Evolutionary conservation across 805 yeast genomes (phyloP).

Genomic region (Hyphopichia homilentoma): DNA sequence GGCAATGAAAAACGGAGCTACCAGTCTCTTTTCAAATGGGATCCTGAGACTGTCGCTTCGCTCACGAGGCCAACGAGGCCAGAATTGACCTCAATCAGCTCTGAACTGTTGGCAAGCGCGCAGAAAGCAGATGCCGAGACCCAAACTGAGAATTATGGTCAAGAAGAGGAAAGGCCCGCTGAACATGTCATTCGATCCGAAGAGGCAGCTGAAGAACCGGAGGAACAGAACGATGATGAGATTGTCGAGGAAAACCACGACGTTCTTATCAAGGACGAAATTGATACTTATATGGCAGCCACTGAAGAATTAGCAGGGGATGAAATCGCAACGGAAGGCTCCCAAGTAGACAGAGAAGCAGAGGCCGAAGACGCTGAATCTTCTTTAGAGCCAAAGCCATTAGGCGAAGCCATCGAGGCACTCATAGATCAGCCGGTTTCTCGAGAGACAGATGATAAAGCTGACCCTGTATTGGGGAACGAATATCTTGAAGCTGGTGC

Average conservation of each 20-base stretch:
- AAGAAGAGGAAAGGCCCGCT: constrained; percentile 11
- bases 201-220: neutral
- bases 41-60: neutral
- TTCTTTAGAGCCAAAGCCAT: no score
- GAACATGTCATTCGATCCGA: constrained; percentile 13
- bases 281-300: neutral
- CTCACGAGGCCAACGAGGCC: neutral
- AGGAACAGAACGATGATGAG: constrained; percentile 2
- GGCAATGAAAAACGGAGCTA: neutral
- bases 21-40: neutral
- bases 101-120: neutral
- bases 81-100: no score
- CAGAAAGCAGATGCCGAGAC: neutral
- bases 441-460: no score
- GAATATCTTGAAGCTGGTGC: neutral
- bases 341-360: no score
- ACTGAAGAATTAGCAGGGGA: no score
- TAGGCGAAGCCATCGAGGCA: no score
- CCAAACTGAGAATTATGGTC: constrained; percentile 6
- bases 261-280: constrained; percentile 3
- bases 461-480: no score
- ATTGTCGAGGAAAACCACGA: constrained; percentile 5
- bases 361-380: no score
- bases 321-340: no score
- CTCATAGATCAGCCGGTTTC: no score